Conservation (phyloP, 352 stramenopile genomes). For the Phytopythium oedochilum region DNA sequence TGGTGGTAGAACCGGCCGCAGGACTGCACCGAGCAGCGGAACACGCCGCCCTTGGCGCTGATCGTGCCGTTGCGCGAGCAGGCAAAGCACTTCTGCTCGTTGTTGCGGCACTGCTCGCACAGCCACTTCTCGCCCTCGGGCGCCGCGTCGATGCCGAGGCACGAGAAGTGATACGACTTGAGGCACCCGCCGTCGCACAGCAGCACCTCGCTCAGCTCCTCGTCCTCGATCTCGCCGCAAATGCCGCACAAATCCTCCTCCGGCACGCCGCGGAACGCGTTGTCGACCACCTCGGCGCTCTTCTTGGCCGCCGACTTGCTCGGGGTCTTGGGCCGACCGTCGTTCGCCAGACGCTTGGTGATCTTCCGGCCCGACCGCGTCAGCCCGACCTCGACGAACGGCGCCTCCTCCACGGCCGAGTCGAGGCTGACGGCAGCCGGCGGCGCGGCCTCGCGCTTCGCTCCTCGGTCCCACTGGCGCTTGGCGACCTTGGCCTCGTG, state of each 20-base stretch:
- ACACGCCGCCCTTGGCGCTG: slow-evolving; percentile 79
- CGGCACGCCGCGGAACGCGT: slow-evolving; percentile 21
- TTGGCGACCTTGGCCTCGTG: slow-evolving; percentile 45
- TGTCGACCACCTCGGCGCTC: slow-evolving; percentile 12
- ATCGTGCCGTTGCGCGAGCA: slow-evolving; percentile 89
- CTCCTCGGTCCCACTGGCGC: slow-evolving; percentile 17
- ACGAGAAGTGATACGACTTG: slow-evolving; percentile 91
- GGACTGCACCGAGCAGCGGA: slow-evolving; percentile 49
- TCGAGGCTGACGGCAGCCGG: neutral
- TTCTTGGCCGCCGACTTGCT: slow-evolving; percentile 25
- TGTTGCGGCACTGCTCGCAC: slow-evolving; percentile 88
- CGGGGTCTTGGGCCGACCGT: slow-evolving; percentile 18
- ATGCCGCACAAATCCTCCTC: slow-evolving; percentile 76
- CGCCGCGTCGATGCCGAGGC: slow-evolving; percentile 71
- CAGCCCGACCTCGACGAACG: slow-evolving; percentile 55
- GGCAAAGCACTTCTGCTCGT: slow-evolving; percentile 86
- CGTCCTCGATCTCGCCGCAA: slow-evolving; percentile 83
- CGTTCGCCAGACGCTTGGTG: slow-evolving; percentile 53
- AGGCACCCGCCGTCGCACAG: slow-evolving; percentile 91
- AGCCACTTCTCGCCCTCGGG: slow-evolving; percentile 82
- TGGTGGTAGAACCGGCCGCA: slow-evolving; percentile 89
- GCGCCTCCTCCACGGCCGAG: slow-evolving; percentile 10
- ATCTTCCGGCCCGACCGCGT: slow-evolving; percentile 64
- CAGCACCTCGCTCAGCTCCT: slow-evolving; percentile 79
- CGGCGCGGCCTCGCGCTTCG: slow-evolving; percentile 10